A percentile compares a stretch with the other conserved stretches of the same genome.
Conservation (phyloP, 805 yeast genomes). For the Saccharomycopsis guyanensis region DNA sequence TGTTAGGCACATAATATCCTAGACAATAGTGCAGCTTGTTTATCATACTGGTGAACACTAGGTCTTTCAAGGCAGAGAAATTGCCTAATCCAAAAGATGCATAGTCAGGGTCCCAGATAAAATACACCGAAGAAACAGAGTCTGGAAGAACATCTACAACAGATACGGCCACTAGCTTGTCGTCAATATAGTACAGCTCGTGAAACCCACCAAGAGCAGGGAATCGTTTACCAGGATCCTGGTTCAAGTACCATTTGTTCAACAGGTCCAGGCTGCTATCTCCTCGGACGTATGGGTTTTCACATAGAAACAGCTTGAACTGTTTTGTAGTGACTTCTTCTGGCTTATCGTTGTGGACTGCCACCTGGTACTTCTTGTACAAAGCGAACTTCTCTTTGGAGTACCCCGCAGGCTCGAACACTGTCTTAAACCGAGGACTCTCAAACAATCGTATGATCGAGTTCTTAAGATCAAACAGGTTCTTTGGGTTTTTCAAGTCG, state of each 20-base stretch:
- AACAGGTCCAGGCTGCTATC: constrained; percentile 22
- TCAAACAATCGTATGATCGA: constrained; percentile 16
- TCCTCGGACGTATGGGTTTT: constrained; percentile 45
- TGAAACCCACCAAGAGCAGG: constrained; percentile 57
- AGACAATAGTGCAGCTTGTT: constrained; percentile 55
- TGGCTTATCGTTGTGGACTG: constrained; percentile 57
- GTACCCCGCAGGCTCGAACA: constrained; percentile 44
- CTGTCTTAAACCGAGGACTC: constrained; percentile 31
- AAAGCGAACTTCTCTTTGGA: constrained; percentile 54
- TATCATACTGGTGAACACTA: constrained; percentile 43
- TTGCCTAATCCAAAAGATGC: constrained; percentile 68
- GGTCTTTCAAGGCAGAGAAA: constrained; percentile 65
- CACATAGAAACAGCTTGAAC: constrained; percentile 63
- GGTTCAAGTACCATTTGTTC: constrained; percentile 9
- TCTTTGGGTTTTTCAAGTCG: constrained; percentile 17
- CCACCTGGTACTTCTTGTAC: constrained; percentile 61
- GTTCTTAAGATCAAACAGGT: constrained; percentile 10
- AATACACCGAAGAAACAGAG: constrained; percentile 76
- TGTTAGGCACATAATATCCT: constrained; percentile 76
- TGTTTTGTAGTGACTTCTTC: constrained; percentile 37
- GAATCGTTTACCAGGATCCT: background rate
- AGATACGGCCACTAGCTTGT: constrained; percentile 60
- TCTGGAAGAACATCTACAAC: constrained; percentile 71
- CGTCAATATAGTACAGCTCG: constrained; percentile 66
- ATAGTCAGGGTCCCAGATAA: constrained; percentile 81